Percentiles rank a stretch among this genome's conserved stretches.
Evolutionary conservation across 495 filamentous ascomycete genomes (phyloP).

Genomic region (Sphaerosporella brunnea): DNA sequence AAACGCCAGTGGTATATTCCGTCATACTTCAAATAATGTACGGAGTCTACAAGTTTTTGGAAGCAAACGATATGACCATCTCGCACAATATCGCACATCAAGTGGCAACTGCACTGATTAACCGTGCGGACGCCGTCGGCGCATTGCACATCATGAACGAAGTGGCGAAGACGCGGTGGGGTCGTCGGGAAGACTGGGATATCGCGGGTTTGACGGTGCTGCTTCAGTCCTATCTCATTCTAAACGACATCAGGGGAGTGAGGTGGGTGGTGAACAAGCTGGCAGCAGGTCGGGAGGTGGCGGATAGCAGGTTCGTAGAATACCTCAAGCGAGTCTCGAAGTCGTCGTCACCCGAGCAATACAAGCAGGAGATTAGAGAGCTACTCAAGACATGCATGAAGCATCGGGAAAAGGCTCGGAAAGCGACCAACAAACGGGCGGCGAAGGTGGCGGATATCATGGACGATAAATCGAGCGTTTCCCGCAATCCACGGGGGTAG

Average conservation of each 20-base stretch:
- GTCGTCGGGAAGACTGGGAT: conserved; percentile 12
- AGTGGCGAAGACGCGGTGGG: conserved; percentile 21
- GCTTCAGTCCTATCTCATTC: conserved; percentile 15
- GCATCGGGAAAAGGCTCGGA: neutral
- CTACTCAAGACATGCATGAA: neutral
- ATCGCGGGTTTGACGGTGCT: conserved; percentile 17
- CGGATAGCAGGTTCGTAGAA: conserved; percentile 13
- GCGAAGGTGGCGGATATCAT: too few relatives aligned
- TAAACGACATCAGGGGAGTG: conserved; percentile 16
- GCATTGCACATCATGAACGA: conserved; percentile 17
- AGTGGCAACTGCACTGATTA: conserved; percentile 13
- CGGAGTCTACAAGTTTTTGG: conserved; percentile 16
- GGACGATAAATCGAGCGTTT: too few relatives aligned
- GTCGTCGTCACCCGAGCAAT: neutral
- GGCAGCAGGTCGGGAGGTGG: conserved; percentile 1
- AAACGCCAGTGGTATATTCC: neutral
- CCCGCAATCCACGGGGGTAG: too few relatives aligned
- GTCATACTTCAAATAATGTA: conserved; percentile 1
- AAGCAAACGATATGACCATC: conserved; percentile 9
- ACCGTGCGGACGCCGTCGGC: conserved; percentile 7
- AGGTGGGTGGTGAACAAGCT: conserved; percentile 18
- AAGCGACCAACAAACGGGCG: too few relatives aligned
- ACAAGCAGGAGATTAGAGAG: neutral
- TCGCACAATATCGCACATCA: conserved; percentile 18
- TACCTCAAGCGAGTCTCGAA: conserved; percentile 14